Evolutionary conservation across 495 filamentous ascomycete genomes (phyloP).

Genomic region (Trichoderma asperelloides): DNA sequence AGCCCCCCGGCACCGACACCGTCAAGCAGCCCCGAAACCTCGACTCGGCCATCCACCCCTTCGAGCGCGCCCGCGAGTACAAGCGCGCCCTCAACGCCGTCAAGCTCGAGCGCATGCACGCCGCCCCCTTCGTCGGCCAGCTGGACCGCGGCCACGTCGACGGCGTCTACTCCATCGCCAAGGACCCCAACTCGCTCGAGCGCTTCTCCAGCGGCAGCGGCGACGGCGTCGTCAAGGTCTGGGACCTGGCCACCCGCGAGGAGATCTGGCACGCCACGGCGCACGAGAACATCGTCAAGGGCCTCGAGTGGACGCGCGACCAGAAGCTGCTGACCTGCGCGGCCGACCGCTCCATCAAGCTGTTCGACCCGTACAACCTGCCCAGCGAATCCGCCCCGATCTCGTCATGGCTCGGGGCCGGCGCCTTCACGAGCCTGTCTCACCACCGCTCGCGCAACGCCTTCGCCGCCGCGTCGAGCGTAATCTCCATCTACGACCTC

Average conservation of each 20-base stretch:
- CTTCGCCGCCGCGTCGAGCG: slow-evolving; percentile 69
- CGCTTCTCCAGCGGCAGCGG: slow-evolving; percentile 71
- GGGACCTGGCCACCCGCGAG: slow-evolving; percentile 72
- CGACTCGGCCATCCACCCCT: slow-evolving; percentile 87
- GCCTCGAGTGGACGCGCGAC: slow-evolving; percentile 77
- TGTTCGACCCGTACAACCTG: slow-evolving; percentile 83
- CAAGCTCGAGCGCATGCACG: slow-evolving; percentile 94
- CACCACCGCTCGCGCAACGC: slow-evolving; percentile 63
- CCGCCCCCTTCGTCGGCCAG: slow-evolving; percentile 81
- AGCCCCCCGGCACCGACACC: slow-evolving; percentile 68
- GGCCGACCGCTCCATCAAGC: slow-evolving; percentile 74
- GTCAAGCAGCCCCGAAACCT: slow-evolving; percentile 74
- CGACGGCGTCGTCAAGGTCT: slow-evolving; percentile 87
- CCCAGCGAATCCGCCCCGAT: slow-evolving; percentile 51
- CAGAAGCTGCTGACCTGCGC: slow-evolving; percentile 85
- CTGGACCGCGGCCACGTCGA: slow-evolving; percentile 90
- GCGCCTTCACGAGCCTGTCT: slow-evolving; percentile 75
- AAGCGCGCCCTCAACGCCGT: slow-evolving; percentile 81
- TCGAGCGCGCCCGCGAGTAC: slow-evolving; percentile 90
- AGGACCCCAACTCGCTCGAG: slow-evolving; percentile 58
- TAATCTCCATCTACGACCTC: slow-evolving; percentile 81
- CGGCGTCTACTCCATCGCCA: slow-evolving; percentile 70
- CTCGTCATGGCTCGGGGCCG: slow-evolving; percentile 73
- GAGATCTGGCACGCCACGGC: slow-evolving; percentile 63
- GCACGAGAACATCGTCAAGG: slow-evolving; percentile 72